These are phyloP conservation scores for Adansonia digitata DNA, from an alignment of 345 rosid species.

Conservation along the genomic window DNA sequence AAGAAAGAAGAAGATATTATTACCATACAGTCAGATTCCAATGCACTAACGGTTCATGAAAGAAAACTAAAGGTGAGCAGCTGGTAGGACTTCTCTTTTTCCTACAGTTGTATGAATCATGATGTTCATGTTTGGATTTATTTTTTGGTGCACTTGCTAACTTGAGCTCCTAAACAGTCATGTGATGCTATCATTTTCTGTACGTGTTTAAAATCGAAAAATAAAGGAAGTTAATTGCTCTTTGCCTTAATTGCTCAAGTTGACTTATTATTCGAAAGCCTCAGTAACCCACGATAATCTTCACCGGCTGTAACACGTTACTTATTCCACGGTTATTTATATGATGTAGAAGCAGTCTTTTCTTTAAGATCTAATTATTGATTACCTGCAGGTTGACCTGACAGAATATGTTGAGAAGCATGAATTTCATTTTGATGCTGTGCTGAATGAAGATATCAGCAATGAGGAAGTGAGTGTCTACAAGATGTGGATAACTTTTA, in stretches of 20 bases:
- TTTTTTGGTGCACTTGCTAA: not conserved
- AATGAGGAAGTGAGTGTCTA: not conserved
- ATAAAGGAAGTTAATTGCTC: not conserved
- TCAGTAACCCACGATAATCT: not conserved
- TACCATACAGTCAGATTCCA: not conserved
- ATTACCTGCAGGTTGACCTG: slow-evolving; percentile 1
- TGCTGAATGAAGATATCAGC: not conserved
- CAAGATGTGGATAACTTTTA: not conserved
- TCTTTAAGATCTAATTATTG: not conserved
- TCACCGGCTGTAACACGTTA: not conserved
- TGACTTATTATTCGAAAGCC: not conserved
- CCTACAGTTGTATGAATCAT: not conserved
- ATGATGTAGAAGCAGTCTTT: not conserved
- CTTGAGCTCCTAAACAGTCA: not conserved
- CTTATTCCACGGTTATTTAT: not conserved
- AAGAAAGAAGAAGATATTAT: slow-evolving; percentile 3
- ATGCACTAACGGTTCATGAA: not conserved
- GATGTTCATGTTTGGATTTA: not conserved
- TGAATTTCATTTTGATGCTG: not conserved
- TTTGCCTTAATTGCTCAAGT: not conserved
- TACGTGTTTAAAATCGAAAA: not conserved
- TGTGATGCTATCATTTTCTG: not conserved
- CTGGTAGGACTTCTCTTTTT: not conserved
- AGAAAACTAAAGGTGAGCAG: not conserved
- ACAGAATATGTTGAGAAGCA: not conserved